phyloP scores from a whole-genome alignment of 768 basidiomycete species.

The Ramaria rubella region DNA sequence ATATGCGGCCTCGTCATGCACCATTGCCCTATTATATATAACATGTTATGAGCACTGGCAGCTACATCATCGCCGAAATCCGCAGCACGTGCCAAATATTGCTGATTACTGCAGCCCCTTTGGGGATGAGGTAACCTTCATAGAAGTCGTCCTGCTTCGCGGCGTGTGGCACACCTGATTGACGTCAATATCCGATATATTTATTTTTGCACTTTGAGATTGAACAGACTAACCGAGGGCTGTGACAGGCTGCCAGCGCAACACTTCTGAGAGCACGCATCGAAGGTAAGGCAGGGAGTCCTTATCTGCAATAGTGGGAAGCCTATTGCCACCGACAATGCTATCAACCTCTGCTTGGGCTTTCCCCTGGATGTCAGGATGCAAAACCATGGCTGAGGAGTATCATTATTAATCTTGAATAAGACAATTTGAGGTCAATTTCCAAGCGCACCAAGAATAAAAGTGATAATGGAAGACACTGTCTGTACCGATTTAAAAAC shows the following conservation, averaged over 20 bases:
- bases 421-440: slow-evolving; percentile 4
- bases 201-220: neutral
- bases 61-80: neutral
- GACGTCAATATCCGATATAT: neutral
- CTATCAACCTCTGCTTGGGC: slow-evolving; percentile 15
- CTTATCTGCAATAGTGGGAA: slow-evolving; percentile 9
- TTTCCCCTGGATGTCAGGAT: slow-evolving; percentile 10
- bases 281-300: slow-evolving; percentile 15
- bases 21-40: neutral
- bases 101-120: slow-evolving; percentile 26
- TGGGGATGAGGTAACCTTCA: slow-evolving; percentile 31
- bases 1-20: slow-evolving; percentile 3
- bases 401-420: neutral
- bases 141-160: slow-evolving; percentile 32
- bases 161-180: slow-evolving; percentile 36
- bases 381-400: slow-evolving; percentile 8
- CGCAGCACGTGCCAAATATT: slow-evolving; percentile 26
- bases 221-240: slow-evolving; percentile 4
- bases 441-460: neutral
- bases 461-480: neutral
- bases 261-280: slow-evolving; percentile 10
- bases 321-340: slow-evolving; percentile 7
- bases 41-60: neutral
- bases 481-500: neutral
- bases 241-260: slow-evolving; percentile 12